Conservation (phyloP, 331 rosid genomes). For the Quercus tomentella region DNA sequence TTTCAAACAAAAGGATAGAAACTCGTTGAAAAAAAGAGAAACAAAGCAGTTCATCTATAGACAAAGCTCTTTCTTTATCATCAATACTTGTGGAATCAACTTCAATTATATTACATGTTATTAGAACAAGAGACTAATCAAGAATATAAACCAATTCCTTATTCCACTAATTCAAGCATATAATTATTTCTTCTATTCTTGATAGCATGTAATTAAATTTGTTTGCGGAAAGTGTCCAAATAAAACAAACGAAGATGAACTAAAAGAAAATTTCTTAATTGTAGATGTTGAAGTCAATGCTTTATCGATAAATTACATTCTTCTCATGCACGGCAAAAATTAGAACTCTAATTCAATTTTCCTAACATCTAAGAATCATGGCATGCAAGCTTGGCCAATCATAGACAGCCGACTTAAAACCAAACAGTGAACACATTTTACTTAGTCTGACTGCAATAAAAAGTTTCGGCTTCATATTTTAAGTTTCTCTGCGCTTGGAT, state of each 20-base stretch:
- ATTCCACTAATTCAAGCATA: too few relatives aligned
- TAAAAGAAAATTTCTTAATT: background rate
- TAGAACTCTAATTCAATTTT: background rate
- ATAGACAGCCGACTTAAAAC: background rate
- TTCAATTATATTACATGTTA: too few relatives aligned
- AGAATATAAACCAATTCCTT: too few relatives aligned
- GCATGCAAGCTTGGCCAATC: background rate
- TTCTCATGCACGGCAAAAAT: background rate
- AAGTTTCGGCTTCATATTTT: background rate
- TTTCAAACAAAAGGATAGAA: too few relatives aligned
- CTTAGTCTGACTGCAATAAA: background rate
- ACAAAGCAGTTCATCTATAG: too few relatives aligned
- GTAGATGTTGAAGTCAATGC: background rate
- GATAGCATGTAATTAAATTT: too few relatives aligned
- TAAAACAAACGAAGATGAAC: background rate
- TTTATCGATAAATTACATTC: background rate
- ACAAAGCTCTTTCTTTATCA: too few relatives aligned
- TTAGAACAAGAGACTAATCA: too few relatives aligned
- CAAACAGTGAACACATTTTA: background rate
- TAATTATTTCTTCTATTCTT: too few relatives aligned
- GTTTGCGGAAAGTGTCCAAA: background rate
- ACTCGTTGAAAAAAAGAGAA: too few relatives aligned
- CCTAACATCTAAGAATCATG: background rate
- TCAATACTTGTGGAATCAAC: too few relatives aligned
- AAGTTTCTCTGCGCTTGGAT: constrained; percentile 41